phyloP scores from a whole-genome alignment of 192 early-diverging fungal species.

The Rhizophagus clarus region DNA sequence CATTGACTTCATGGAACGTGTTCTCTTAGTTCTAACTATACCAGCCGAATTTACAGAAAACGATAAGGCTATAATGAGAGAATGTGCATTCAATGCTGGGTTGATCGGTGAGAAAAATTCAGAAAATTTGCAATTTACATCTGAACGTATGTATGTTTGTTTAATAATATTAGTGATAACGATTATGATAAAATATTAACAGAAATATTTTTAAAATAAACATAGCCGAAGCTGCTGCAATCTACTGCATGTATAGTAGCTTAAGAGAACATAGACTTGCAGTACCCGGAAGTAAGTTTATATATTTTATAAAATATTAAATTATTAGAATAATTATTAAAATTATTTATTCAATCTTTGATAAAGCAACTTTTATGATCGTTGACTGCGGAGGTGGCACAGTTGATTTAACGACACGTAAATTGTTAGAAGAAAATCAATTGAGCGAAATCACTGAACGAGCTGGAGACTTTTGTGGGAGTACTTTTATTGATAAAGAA shows the following conservation, averaged over 20 bases:
- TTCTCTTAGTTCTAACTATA: not conserved
- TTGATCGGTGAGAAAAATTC: not conserved
- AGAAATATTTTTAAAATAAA: too few species aligned
- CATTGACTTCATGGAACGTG: not conserved
- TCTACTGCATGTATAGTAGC: not conserved
- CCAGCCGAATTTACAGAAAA: not conserved
- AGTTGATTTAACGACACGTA: slow-evolving; percentile 50
- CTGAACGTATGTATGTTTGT: too few species aligned
- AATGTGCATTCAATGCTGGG: not conserved
- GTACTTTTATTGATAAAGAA: slow-evolving; percentile 9
- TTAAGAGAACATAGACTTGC: not conserved
- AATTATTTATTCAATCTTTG: too few species aligned
- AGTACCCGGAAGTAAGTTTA: not conserved
- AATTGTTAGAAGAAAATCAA: not conserved
- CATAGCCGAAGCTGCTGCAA: slow-evolving; percentile 15
- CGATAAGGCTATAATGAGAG: not conserved
- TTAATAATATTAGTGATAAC: too few species aligned
- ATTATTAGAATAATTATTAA: too few species aligned
- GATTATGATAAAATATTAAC: too few species aligned
- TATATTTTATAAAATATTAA: not conserved
- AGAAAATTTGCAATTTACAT: too few species aligned
- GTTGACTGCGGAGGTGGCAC: slow-evolving; percentile 62
- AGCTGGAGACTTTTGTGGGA: not conserved
- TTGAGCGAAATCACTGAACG: not conserved
- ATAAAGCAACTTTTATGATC: slow-evolving; percentile 52